Conservation (phyloP, 2,329 filamentous ascomycete species). For the Tolypocladium paradoxum region DNA sequence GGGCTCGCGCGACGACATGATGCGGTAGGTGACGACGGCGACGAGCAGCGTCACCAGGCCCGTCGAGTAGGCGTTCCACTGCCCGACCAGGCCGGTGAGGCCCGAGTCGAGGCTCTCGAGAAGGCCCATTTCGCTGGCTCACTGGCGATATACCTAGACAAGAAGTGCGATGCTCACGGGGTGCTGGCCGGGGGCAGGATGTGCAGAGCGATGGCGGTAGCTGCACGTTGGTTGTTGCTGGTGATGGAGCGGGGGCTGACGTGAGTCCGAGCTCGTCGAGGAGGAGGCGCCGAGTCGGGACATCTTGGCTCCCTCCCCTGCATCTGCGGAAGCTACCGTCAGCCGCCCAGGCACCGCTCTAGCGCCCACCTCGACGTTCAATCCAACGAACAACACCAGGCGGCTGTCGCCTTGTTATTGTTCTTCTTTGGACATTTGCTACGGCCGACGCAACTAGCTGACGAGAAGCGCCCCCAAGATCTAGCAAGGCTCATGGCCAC, state of each 20-base stretch:
- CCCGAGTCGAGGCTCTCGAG: constrained; percentile 59
- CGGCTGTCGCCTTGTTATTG: neutral
- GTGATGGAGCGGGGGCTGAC: neutral
- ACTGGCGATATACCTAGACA: neutral
- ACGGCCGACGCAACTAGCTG: no score
- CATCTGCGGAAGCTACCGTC: neutral
- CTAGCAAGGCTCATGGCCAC: no score
- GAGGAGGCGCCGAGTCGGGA: neutral
- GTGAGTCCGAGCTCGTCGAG: neutral
- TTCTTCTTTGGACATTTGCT: neutral
- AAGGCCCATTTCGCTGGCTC: constrained; percentile 23
- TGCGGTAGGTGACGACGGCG: constrained; percentile 57
- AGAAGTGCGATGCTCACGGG: neutral
- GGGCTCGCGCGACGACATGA: constrained; percentile 65
- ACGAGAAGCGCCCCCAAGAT: no score
- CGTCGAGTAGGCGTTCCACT: constrained; percentile 78
- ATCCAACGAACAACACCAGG: no score
- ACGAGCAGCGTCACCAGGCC: constrained; percentile 54
- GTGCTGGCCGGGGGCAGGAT: neutral
- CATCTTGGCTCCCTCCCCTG: neutral
- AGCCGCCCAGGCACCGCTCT: constrained; percentile 1
- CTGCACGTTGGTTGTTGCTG: neutral
- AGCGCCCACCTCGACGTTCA: no score
- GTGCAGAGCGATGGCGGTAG: neutral
- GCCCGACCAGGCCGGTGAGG: constrained; percentile 57